Conservation (phyloP, 345 rosid species). For the Corchorus capsularis region DNA sequence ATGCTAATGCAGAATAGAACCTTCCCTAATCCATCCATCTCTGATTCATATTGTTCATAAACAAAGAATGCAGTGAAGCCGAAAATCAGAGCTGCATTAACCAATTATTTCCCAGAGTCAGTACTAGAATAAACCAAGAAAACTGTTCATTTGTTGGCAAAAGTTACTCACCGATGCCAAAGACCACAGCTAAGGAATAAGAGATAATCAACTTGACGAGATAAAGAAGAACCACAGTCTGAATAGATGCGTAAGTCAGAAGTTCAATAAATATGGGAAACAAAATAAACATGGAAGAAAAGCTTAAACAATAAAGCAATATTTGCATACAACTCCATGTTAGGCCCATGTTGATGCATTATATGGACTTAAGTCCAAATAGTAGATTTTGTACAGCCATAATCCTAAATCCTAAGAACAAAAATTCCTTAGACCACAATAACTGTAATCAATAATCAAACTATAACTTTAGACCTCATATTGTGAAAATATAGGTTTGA, state of each 20-base stretch:
- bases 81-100: conserved; percentile 60
- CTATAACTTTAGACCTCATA: neutral
- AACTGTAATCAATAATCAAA: neutral
- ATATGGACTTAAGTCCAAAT: neutral
- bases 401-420: neutral
- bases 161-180: conserved; percentile 56
- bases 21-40: conserved; percentile 50
- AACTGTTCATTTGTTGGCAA: neutral
- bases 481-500: neutral
- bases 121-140: conserved; percentile 9
- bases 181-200: conserved; percentile 36
- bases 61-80: conserved; percentile 75
- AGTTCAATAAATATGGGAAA: conserved; percentile 4
- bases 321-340: neutral
- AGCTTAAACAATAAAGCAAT: conserved; percentile 8
- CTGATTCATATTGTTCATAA: conserved; percentile 80
- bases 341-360: neutral
- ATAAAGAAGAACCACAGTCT: conserved; percentile 53
- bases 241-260: conserved; percentile 12
- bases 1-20: conserved; percentile 28
- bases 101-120: conserved; percentile 24
- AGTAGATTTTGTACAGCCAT: neutral
- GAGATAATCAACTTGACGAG: conserved; percentile 43
- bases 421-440: neutral
- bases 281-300: neutral